Percentiles rank a stretch among this genome's conserved stretches.
Evolutionary conservation across 805 yeast genomes (phyloP).

Genomic region (Peterozyma xylosa): DNA sequence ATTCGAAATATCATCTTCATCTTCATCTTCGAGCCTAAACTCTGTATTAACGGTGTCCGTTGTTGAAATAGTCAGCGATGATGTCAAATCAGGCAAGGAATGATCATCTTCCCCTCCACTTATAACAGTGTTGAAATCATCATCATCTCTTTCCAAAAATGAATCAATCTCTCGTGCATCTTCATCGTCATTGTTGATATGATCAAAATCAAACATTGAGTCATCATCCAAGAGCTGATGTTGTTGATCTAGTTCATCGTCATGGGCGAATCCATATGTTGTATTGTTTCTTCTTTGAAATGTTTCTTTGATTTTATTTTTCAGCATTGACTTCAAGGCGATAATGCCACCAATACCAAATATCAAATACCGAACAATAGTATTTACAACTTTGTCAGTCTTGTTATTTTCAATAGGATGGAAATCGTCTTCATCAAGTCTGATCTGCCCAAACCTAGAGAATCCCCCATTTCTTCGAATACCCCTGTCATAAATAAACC

Average conservation of each 20-base stretch:
- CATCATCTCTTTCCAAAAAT: slow-evolving; percentile 24
- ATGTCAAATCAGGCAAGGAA: no score
- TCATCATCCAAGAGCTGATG: slow-evolving; percentile 18
- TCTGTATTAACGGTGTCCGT: no score
- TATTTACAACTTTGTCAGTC: slow-evolving; percentile 52
- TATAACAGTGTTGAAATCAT: slow-evolving; percentile 15
- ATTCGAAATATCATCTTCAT: background rate
- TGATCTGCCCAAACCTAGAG: slow-evolving; percentile 74
- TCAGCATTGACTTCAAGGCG: slow-evolving; percentile 12
- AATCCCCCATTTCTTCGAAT: slow-evolving; percentile 74
- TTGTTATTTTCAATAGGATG: slow-evolving; percentile 51
- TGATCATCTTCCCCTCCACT: slow-evolving; percentile 6
- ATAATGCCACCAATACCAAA: slow-evolving; percentile 30
- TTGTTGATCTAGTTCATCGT: slow-evolving; percentile 8
- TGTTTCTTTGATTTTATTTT: slow-evolving; percentile 10
- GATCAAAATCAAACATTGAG: slow-evolving; percentile 22
- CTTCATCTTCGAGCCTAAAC: background rate
- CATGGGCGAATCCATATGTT: slow-evolving; percentile 17
- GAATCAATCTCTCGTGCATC: slow-evolving; percentile 42
- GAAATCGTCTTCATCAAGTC: slow-evolving; percentile 58
- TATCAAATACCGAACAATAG: slow-evolving; percentile 52
- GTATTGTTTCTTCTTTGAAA: slow-evolving; percentile 19
- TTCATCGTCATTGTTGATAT: slow-evolving; percentile 29
- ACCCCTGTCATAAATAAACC: slow-evolving; percentile 76
- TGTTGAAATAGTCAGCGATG: no score